phyloP scores from a whole-genome alignment of 192 early-diverging fungal species.

The Rhizophagus sp. region DNA sequence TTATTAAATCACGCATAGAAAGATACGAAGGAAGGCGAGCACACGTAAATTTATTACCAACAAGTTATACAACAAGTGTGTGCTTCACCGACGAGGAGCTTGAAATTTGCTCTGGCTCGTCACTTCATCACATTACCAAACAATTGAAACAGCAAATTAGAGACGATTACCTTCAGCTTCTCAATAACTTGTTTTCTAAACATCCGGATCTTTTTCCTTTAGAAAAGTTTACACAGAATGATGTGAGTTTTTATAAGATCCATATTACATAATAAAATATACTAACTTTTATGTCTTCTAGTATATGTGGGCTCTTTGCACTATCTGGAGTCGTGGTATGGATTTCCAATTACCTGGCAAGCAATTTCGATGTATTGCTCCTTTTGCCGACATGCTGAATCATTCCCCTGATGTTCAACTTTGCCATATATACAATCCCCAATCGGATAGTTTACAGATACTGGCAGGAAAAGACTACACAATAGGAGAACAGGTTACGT shows the following conservation, averaged over 20 bases:
- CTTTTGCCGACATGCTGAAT: constrained; percentile 46
- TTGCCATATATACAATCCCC: constrained; percentile 36
- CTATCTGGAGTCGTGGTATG: constrained; percentile 42
- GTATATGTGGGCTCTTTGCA: constrained; percentile 47
- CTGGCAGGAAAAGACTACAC: constrained; percentile 42
- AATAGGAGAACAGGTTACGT: constrained; percentile 32
- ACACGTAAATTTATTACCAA: constrained; percentile 35
- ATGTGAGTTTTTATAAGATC: constrained; percentile 7
- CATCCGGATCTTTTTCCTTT: constrained; percentile 37
- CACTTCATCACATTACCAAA: constrained; percentile 21
- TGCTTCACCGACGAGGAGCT: constrained; percentile 37
- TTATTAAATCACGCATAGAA: constrained; percentile 29
- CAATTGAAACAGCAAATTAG: constrained; percentile 27
- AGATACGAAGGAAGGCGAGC: neutral
- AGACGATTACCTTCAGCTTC: neutral
- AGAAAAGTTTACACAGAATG: constrained; percentile 34
- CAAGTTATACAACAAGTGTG: constrained; percentile 31
- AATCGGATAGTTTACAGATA: constrained; percentile 32
- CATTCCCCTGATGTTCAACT: constrained; percentile 33
- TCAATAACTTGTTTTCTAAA: constrained; percentile 14
- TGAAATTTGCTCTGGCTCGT: constrained; percentile 32
- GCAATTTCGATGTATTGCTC: constrained; percentile 39
- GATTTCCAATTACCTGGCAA: constrained; percentile 34
- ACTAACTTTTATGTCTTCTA: neutral
- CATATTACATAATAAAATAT: neutral